Evolutionary conservation across 2,329 filamentous ascomycete genomes (phyloP).

Genomic region (Pestalotiopsis sp.): DNA sequence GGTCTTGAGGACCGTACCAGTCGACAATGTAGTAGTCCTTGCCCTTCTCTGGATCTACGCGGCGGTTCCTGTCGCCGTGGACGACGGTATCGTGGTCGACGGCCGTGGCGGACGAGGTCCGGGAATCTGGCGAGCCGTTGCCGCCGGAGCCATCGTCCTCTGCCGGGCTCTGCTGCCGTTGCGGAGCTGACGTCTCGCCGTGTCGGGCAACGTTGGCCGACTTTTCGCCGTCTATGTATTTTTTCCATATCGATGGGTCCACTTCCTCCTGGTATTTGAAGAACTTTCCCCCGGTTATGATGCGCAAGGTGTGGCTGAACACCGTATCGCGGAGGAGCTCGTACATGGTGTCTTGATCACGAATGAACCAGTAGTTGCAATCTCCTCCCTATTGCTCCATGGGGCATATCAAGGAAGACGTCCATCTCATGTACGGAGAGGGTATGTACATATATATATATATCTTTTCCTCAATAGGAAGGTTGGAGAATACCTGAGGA

Average conservation of each 20-base stretch:
- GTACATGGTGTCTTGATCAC: neutral
- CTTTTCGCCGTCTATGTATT: conserved; percentile 49
- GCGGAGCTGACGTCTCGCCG: conserved; percentile 28
- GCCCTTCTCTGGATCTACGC: conserved; percentile 51
- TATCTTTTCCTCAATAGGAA: too few species aligned
- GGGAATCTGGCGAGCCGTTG: neutral
- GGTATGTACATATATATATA: too few species aligned
- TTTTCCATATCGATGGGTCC: conserved; percentile 46
- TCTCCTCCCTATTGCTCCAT: too few species aligned
- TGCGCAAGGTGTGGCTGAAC: conserved; percentile 39
- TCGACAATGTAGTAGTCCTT: conserved; percentile 20
- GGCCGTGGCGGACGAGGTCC: conserved; percentile 10
- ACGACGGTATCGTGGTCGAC: conserved; percentile 14
- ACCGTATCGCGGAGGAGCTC: conserved; percentile 42
- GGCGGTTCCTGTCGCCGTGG: conserved; percentile 17
- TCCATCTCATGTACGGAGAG: too few species aligned
- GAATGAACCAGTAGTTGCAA: neutral
- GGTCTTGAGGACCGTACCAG: conserved; percentile 21
- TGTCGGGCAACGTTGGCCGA: conserved; percentile 47
- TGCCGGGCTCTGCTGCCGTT: neutral
- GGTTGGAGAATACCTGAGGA: too few species aligned
- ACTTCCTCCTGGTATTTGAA: conserved; percentile 46
- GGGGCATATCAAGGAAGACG: too few species aligned
- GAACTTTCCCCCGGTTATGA: conserved; percentile 34
- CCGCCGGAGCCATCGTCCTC: neutral